phyloP scores from a whole-genome alignment of 1,284 basidiomycete genomes.

The Pisolithus thermaeus region DNA sequence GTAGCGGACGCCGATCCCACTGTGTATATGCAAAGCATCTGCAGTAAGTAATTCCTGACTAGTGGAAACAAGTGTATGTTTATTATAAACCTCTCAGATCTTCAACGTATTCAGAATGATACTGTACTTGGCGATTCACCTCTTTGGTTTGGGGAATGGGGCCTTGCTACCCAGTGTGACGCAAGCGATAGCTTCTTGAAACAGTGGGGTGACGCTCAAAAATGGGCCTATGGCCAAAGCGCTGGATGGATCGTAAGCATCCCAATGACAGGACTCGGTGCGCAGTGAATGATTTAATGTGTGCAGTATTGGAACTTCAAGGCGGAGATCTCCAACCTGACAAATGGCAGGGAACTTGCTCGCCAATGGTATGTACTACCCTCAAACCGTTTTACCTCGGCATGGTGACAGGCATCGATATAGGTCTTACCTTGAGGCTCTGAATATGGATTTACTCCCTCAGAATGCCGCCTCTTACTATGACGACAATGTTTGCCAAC shows the following conservation, averaged over 20 bases:
- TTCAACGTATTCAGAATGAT: slow-evolving; percentile 28
- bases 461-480: slow-evolving; percentile 51
- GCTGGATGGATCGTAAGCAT: slow-evolving; percentile 61
- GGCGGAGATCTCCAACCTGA: slow-evolving; percentile 48
- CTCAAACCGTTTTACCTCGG: not conserved
- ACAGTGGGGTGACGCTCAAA: slow-evolving; percentile 79
- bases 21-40: slow-evolving; percentile 63
- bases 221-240: slow-evolving; percentile 54
- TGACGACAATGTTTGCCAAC: slow-evolving; percentile 56
- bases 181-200: slow-evolving; percentile 57
- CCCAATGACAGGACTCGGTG: not conserved
- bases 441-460: slow-evolving; percentile 55
- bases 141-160: slow-evolving; percentile 58
- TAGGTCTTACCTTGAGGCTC: slow-evolving; percentile 71
- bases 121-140: slow-evolving; percentile 35
- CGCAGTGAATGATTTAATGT: slow-evolving; percentile 16
- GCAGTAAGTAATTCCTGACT: slow-evolving; percentile 43
- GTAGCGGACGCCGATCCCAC: slow-evolving; percentile 58
- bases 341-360: slow-evolving; percentile 41
- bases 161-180: slow-evolving; percentile 59
- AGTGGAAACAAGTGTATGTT: not conserved
- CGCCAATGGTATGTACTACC: slow-evolving; percentile 48
- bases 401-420: not conserved
- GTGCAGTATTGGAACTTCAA: slow-evolving; percentile 75
- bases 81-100: slow-evolving; percentile 11